phyloP scores from a whole-genome alignment of 192 early-diverging fungal species.

The Oehlia diaphana region DNA sequence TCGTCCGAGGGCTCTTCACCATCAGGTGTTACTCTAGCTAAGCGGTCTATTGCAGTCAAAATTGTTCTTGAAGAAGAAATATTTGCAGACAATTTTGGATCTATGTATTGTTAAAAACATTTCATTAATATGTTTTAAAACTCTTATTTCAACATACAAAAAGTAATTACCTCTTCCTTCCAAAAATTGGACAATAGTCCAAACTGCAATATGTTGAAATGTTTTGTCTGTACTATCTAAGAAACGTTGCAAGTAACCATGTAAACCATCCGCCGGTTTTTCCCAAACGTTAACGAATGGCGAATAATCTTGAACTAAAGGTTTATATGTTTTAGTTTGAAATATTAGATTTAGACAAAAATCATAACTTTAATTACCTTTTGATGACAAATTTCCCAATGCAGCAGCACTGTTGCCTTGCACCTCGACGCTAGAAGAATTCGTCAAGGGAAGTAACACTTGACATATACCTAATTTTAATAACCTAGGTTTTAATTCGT shows the following conservation, averaged over 20 bases:
- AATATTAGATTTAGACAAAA: neutral
- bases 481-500: constrained; percentile 68
- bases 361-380: constrained; percentile 27
- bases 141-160: neutral
- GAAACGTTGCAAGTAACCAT: constrained; percentile 71
- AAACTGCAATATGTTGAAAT: constrained; percentile 81
- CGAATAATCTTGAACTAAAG: constrained; percentile 60
- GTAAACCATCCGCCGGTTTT: constrained; percentile 61
- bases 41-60: constrained; percentile 9
- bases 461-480: constrained; percentile 61
- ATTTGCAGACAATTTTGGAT: constrained; percentile 8
- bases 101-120: constrained; percentile 3
- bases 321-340: neutral
- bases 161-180: constrained; percentile 50
- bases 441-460: constrained; percentile 68
- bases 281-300: constrained; percentile 71
- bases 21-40: constrained; percentile 5
- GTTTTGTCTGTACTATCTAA: constrained; percentile 62
- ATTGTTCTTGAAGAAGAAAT: constrained; percentile 22
- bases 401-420: constrained; percentile 79
- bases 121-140: neutral
- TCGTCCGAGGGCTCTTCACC: constrained; percentile 25
- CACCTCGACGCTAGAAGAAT: constrained; percentile 60
- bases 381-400: constrained; percentile 70
- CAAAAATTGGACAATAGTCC: constrained; percentile 83